Conservation (phyloP, 2,329 filamentous ascomycete species). For the Aurifilum marmelostoma region DNA sequence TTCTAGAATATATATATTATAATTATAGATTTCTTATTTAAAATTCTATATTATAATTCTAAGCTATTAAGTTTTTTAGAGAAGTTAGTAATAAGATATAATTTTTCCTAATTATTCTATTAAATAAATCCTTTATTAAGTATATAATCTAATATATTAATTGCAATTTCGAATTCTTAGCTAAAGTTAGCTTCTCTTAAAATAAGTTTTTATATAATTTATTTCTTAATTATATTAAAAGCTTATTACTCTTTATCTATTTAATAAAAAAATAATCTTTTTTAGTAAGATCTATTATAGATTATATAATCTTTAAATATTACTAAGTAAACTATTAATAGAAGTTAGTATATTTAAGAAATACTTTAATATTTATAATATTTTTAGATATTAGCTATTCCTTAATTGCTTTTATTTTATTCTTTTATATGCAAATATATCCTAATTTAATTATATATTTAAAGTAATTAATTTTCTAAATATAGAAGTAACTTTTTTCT, state of each 20-base stretch:
- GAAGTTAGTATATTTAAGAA: too few species aligned
- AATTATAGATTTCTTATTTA: neutral
- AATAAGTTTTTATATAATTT: neutral
- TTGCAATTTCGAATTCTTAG: neutral
- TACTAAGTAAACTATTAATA: too few species aligned
- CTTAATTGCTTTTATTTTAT: neutral
- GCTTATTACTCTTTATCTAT: too few species aligned
- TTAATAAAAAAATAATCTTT: neutral
- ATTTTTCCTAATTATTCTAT: fast-evolving
- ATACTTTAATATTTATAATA: too few species aligned
- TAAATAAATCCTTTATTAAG: neutral
- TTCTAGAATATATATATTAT: neutral
- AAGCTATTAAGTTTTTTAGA: neutral
- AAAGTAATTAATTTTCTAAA: neutral
- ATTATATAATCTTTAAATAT: too few species aligned
- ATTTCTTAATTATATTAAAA: too few species aligned
- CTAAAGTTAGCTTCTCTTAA: neutral
- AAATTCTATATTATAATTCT: neutral
- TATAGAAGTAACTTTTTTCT: neutral
- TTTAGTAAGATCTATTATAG: neutral
- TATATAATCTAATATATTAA: neutral
- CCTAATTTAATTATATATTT: neutral
- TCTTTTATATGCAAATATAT: neutral
- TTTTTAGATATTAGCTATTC: neutral
- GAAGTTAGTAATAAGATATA: neutral